phyloP scores from a whole-genome alignment of 106 monocot species.

The Platanthera zijinensis region DNA sequence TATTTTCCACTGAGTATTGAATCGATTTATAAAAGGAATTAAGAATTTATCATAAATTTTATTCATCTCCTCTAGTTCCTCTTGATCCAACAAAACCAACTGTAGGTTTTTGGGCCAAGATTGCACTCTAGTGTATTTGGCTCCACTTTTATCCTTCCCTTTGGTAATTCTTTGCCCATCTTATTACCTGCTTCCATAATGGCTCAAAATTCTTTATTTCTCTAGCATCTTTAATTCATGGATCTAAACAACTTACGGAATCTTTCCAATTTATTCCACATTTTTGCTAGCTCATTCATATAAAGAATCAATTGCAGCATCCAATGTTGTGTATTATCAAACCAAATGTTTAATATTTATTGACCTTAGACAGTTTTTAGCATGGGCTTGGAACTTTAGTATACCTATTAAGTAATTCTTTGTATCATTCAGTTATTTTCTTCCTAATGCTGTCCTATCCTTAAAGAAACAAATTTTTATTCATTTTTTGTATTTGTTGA shows the following conservation, averaged over 20 bases:
- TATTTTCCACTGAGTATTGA: too few relatives aligned
- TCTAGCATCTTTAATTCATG: not conserved
- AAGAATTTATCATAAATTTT: too few relatives aligned
- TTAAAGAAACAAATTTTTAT: not conserved
- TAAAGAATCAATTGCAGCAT: not conserved
- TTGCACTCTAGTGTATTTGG: not conserved
- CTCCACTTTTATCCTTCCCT: not conserved
- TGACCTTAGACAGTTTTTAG: not conserved
- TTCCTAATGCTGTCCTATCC: not conserved
- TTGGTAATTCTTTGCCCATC: not conserved
- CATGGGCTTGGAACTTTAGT: not conserved
- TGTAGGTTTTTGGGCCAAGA: not conserved
- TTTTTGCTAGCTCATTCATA: not conserved
- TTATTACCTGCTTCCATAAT: not conserved
- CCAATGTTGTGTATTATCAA: not conserved
- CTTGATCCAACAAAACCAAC: too few relatives aligned
- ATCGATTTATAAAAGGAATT: too few relatives aligned
- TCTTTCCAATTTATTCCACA: not conserved
- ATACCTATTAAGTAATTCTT: not conserved
- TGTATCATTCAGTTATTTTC: not conserved
- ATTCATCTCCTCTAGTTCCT: too few relatives aligned
- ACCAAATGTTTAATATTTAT: not conserved
- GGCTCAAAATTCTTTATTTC: slow-evolving; percentile 1
- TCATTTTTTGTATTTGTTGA: not conserved
- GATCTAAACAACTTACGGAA: not conserved